Evolutionary conservation across 768 basidiomycete genomes (phyloP).

Genomic region (Mycena rebaudengoi): DNA sequence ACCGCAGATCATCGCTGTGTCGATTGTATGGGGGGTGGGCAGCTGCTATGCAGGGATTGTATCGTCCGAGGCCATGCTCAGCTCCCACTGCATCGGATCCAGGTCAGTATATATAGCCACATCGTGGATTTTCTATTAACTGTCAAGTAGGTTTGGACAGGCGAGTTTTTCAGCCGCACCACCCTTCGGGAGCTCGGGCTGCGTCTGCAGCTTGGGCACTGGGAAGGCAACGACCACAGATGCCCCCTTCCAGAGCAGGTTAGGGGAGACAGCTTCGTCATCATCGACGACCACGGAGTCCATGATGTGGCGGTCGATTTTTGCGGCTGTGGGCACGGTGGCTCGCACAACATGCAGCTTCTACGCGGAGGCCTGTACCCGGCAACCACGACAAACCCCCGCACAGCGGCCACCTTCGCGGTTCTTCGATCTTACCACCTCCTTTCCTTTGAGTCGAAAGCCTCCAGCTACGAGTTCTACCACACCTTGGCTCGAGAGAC

Average conservation of each 20-base stretch:
- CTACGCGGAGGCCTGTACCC: conserved; percentile 16
- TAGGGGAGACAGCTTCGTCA: conserved; percentile 12
- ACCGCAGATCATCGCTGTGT: too few species aligned
- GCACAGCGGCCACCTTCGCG: neutral
- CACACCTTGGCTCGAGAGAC: conserved; percentile 1
- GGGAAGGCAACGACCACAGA: neutral
- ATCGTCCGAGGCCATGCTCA: too few species aligned
- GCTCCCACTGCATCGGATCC: too few species aligned
- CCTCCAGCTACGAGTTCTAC: conserved; percentile 27
- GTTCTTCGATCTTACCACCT: neutral
- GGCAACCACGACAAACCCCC: conserved; percentile 2
- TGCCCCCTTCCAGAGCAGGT: neutral
- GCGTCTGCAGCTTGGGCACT: conserved; percentile 26
- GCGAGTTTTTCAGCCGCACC: too few species aligned
- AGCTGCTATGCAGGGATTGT: too few species aligned
- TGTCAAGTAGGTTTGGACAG: too few species aligned
- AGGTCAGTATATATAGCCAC: too few species aligned
- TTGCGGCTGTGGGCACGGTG: conserved; percentile 15
- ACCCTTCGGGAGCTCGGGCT: conserved; percentile 26
- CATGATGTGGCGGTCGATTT: conserved; percentile 22
- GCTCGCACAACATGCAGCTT: conserved; percentile 15
- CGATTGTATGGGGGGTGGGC: too few species aligned
- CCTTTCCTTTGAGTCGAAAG: conserved; percentile 18
- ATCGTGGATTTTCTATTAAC: too few species aligned
- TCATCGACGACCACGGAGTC: conserved; percentile 16